These are phyloP conservation scores for Corymbia citriodora DNA, from an alignment of 441 rosid species.

Conservation along the genomic window DNA sequence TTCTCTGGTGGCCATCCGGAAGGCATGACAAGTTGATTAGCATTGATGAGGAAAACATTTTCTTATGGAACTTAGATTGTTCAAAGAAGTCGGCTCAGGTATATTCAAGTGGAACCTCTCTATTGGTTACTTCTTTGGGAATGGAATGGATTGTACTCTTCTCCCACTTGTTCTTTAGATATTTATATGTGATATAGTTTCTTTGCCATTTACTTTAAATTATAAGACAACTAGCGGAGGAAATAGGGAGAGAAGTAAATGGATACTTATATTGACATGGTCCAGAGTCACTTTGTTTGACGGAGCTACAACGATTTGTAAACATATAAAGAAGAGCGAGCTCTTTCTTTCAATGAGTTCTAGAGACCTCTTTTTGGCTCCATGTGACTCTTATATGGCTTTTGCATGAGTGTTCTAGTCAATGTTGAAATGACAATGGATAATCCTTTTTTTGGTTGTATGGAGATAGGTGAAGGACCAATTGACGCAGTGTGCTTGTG, in stretches of 20 bases:
- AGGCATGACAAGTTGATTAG: constrained; percentile 80
- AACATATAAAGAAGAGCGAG: not conserved
- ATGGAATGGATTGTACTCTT: not conserved
- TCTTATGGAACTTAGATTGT: constrained; percentile 78
- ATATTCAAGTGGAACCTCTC: not conserved
- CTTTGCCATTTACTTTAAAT: not conserved
- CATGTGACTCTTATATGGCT: not conserved
- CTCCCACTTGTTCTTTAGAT: not conserved
- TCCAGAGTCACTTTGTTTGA: not conserved
- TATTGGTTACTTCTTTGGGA: not conserved
- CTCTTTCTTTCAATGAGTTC: not conserved
- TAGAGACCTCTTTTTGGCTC: not conserved
- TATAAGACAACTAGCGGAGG: not conserved
- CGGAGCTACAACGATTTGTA: not conserved
- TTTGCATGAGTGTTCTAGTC: not conserved
- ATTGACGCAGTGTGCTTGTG: not conserved
- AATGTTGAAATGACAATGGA: not conserved
- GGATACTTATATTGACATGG: not conserved
- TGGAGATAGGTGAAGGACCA: not conserved
- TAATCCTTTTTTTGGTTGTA: not conserved
- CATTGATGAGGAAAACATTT: constrained; percentile 73
- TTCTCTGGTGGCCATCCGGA: constrained; percentile 95
- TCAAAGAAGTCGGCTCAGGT: constrained; percentile 79
- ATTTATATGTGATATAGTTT: not conserved
- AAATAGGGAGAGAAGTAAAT: not conserved